Conservation (phyloP, 345 rosid species). For the Barbarea vulgaris region DNA sequence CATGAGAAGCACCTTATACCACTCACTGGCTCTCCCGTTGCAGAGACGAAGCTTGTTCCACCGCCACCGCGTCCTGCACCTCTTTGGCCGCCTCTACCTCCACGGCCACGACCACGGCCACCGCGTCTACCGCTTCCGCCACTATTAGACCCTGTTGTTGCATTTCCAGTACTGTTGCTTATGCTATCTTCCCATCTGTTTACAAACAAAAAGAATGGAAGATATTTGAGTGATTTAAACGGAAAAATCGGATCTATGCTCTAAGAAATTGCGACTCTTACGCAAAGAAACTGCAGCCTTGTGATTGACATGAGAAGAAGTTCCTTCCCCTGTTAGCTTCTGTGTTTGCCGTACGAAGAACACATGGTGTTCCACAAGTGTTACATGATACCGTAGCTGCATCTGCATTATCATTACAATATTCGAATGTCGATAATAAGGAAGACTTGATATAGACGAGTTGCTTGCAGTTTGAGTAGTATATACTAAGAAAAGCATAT, state of each 20-base stretch:
- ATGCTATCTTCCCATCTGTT: constrained; percentile 90
- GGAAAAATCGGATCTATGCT: background rate
- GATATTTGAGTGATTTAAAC: background rate
- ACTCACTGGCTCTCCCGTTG: constrained; percentile 81
- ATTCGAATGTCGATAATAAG: background rate
- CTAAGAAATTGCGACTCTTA: constrained; percentile 17
- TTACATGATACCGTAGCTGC: constrained; percentile 64
- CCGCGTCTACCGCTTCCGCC: constrained; percentile 54
- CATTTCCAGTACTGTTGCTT: constrained; percentile 45
- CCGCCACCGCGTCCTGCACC: constrained; percentile 45
- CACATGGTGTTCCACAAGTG: constrained; percentile 69
- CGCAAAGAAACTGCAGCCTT: constrained; percentile 87
- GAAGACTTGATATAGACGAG: constrained; percentile 2
- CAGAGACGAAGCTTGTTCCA: constrained; percentile 68
- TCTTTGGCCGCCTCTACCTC: constrained; percentile 46
- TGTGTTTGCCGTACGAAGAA: constrained; percentile 81
- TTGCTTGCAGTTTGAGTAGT: background rate
- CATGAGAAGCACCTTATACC: constrained; percentile 80
- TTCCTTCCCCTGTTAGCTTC: constrained; percentile 87
- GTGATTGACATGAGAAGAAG: constrained; percentile 82
- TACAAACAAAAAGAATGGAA: constrained; percentile 23
- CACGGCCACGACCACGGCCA: constrained; percentile 53
- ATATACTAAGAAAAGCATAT: background rate
- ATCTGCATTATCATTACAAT: constrained; percentile 52
- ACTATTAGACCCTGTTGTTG: constrained; percentile 28